Conservation (phyloP, 345 rosid genomes). For the Schrenkiella parvula region DNA sequence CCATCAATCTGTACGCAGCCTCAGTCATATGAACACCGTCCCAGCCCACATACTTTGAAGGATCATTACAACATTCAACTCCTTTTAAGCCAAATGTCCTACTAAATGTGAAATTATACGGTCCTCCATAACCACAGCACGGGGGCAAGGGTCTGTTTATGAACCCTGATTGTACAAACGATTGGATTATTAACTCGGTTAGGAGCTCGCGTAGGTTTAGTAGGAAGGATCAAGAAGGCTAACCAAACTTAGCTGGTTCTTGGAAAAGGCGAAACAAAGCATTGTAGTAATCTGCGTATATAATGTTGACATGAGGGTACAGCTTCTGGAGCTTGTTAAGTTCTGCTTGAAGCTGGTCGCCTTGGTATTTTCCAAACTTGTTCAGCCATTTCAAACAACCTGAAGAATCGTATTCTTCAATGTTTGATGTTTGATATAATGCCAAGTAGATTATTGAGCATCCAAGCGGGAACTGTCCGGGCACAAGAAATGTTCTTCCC, state of each 20-base stretch:
- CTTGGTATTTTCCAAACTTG: slow-evolving; percentile 37
- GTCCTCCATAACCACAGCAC: slow-evolving; percentile 42
- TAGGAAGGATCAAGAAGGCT: not conserved
- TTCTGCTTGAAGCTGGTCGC: slow-evolving; percentile 31
- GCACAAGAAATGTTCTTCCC: slow-evolving; percentile 45
- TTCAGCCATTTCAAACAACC: slow-evolving; percentile 48
- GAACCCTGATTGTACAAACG: slow-evolving; percentile 31
- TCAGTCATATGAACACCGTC: slow-evolving; percentile 42
- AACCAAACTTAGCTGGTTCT: slow-evolving; percentile 43
- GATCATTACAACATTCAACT: slow-evolving; percentile 28
- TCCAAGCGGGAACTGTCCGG: slow-evolving; percentile 43
- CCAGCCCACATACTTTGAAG: slow-evolving; percentile 39
- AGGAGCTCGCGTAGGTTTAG: not conserved
- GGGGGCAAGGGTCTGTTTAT: slow-evolving; percentile 11
- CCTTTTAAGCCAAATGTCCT: slow-evolving; percentile 13
- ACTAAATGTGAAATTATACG: slow-evolving; percentile 20
- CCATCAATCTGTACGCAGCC: slow-evolving; percentile 23
- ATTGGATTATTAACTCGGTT: not conserved
- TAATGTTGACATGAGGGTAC: slow-evolving; percentile 37
- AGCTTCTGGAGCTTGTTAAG: slow-evolving; percentile 20
- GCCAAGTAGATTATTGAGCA: slow-evolving; percentile 33
- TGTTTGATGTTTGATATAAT: slow-evolving; percentile 20
- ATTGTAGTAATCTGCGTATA: slow-evolving; percentile 46
- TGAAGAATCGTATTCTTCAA: slow-evolving; percentile 35
- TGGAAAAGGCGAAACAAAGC: not conserved